These are phyloP conservation scores for Quercus tomentella DNA, from an alignment of 331 rosid species.

Conservation along the genomic window DNA sequence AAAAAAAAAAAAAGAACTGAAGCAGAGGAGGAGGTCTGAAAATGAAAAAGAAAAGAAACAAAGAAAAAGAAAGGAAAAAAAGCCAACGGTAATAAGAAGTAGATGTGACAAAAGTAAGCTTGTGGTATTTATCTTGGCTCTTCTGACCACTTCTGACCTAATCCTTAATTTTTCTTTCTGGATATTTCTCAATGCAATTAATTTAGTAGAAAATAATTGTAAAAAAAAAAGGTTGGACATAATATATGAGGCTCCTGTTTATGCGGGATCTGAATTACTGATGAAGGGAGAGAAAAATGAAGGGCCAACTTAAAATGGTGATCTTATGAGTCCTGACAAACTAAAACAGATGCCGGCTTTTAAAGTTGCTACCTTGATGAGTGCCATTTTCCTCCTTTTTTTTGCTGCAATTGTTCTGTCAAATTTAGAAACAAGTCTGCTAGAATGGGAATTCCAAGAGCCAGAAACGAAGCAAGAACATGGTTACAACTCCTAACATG, in stretches of 20 bases:
- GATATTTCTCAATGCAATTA: not conserved
- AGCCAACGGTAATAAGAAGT: no score
- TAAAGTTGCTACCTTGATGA: slow-evolving; percentile 12
- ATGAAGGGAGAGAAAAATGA: not conserved
- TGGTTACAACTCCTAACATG: no score
- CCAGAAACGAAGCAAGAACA: slow-evolving; percentile 12
- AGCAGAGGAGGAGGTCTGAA: no score
- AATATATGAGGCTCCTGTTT: no score
- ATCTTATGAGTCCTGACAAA: not conserved
- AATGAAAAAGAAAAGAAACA: no score
- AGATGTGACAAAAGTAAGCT: not conserved
- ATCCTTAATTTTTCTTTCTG: not conserved
- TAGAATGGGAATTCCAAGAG: slow-evolving; percentile 49
- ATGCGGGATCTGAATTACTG: no score
- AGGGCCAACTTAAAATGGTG: not conserved
- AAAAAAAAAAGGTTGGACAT: no score
- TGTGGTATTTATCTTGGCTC: not conserved
- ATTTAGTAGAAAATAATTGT: not conserved
- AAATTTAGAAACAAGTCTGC: slow-evolving; percentile 39
- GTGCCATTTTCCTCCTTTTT: slow-evolving; percentile 17
- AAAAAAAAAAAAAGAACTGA: no score
- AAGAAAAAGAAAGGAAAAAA: no score
- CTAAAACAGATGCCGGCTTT: slow-evolving; percentile 2
- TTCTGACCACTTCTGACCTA: not conserved
- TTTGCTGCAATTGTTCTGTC: slow-evolving; percentile 37